These are phyloP conservation scores for Aspergillus carbonarius DNA, from an alignment of 2,329 filamentous ascomycete species.

Conservation along the genomic window DNA sequence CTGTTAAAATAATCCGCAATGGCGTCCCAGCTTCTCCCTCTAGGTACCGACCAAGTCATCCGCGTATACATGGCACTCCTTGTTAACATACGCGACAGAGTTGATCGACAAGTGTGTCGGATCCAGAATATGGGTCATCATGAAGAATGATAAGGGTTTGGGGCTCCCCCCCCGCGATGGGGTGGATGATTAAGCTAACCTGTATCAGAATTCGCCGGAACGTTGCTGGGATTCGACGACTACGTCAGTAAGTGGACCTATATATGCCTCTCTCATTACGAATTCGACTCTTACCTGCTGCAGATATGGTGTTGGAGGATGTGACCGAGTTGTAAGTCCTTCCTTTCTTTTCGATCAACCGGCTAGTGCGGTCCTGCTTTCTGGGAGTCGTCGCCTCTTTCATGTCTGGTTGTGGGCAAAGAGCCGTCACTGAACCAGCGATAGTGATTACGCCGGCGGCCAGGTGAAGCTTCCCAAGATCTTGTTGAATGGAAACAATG, in stretches of 20 bases:
- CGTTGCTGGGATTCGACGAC: conserved; percentile 93
- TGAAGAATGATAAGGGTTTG: conserved; percentile 97
- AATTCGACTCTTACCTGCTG: conserved; percentile 17
- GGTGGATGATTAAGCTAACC: conserved; percentile 14
- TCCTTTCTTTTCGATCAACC: background rate
- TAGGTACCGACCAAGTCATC: conserved; percentile 52
- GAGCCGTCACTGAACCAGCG: conserved; percentile 17
- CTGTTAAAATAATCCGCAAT: conserved; percentile 43
- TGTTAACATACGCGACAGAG: conserved; percentile 57
- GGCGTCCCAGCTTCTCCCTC: conserved; percentile 71
- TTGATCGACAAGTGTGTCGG: conserved; percentile 99
- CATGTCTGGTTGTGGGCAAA: background rate
- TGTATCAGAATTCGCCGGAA: conserved; percentile 83
- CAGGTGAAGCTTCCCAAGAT: conserved; percentile 92
- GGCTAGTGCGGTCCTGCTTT: conserved; percentile 6
- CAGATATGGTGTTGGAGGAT: conserved; percentile 97
- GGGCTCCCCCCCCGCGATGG: background rate
- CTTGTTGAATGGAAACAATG: conserved; percentile 94
- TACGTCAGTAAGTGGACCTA: conserved; percentile 84
- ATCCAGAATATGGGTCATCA: conserved; percentile 96
- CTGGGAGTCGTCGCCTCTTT: background rate
- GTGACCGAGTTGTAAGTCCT: conserved; percentile 87
- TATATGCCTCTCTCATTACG: background rate
- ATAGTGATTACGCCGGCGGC: conserved; percentile 84
- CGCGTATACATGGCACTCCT: background rate